Base-by-base conservation (phyloP, 176 grass and related monocot genomes). In the Carex parvula region DNA sequence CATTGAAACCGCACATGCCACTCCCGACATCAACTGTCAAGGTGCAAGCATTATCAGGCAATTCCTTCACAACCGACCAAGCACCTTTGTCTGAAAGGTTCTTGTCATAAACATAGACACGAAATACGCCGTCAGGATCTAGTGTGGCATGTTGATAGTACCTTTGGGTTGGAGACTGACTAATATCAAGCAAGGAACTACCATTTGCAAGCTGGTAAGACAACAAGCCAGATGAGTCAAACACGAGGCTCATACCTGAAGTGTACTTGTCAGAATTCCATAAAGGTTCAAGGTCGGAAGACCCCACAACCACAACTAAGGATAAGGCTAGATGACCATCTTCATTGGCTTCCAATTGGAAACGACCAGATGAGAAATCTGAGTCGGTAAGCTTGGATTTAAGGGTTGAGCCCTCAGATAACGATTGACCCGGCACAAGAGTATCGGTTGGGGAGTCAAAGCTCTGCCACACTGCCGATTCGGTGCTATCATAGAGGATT, bases 91-190 rank as follows among this genome's bases (percentile, higher is more conserved):
- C 14, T 29, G 18, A 69, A 3, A 73, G 5, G 1, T 78, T 79
- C 53, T 87, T 89, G 13, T 80, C 80, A 50, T 83, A 80, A 58
- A 72, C 10, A 18, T 92, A 92, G 10, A 84, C 64, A 29, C 84
- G 75, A 9, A 89, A 85, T 29, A 89, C 81, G 3, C 87, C 90
- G 8, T 92, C 82, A 18, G 81, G 82, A 60, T 92, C 90, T 16
- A 92, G 60, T 17, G 81, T 92, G 18, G 84, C 77, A 37, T 64
- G 59, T 29, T 89, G 82, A 57, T 85, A 85, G 18, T 68, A 85
- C 12, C 64, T 18, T 11, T 3, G 5, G 4, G 80, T 13, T 22
- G 87, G 55, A 18, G 29, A 56, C 5, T 42, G 57, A 42, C 11
- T 2, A 2, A 16, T 63, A 21, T 46, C 9, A 1, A 53, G 71